Evolutionary conservation across 257 asterid genomes (phyloP), one percentile per base, ranked within the genome.

Genomic region (Anisodus acutangulus): DNA sequence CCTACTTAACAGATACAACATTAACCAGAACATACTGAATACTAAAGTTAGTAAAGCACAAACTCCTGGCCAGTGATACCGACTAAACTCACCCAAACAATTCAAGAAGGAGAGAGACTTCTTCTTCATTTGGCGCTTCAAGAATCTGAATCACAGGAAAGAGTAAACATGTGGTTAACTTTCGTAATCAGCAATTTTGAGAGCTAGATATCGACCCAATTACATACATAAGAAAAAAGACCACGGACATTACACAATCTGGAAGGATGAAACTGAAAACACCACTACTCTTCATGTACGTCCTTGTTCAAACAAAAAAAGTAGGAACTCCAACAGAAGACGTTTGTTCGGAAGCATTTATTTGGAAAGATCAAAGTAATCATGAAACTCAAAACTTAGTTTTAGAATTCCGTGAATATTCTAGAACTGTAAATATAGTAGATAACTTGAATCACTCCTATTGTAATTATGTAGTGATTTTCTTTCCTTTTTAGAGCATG

Each of bases 121-220:
- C 99, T 85, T 97, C 98, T 81, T 92, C 97, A 82, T 89, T 97
- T 83, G 99, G 99, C 31, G 96, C 91, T 89, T 93, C 95, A 79
- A 94, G 98, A 91, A 97, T 97, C 99, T 97, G 90, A 86, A 85
- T 80, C 87, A 87, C 72, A 82, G 85, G 82, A 85, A 87, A 70
- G 72, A 84, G 82, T 78, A 86, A 72, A 85, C 22, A 81, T 12
- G 59, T 8, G 53, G 53, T 76, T 78, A 72, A 86, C 82, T 81
- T 66, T 74, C 82, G 66, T 43, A 78, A 81, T 80, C 85, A 84
- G 51, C 54, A 78, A 83, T 79, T 51, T 68, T 3, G 47, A 79
- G 3, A 85, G 35, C 47, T 51, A 66, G 51, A 67, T 43, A 85
- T 66, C 22, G 55, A 81, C 55, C 43, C 55, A 74, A 39, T 78